These are phyloP conservation scores for Fusarium secorum DNA, from an alignment of 2,329 filamentous ascomycete species.

Conservation along the genomic window DNA sequence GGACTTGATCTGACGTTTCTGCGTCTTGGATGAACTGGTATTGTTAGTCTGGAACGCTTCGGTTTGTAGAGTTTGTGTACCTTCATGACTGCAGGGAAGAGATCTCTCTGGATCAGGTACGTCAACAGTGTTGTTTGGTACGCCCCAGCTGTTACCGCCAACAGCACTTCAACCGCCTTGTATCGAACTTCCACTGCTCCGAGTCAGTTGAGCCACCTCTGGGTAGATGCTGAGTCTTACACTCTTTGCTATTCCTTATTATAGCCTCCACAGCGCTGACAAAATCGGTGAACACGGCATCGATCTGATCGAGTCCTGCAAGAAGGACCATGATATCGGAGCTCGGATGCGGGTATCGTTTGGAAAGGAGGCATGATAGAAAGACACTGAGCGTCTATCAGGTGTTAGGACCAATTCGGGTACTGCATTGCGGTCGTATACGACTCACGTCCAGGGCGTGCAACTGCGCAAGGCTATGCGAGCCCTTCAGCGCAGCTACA, in stretches of 20 bases:
- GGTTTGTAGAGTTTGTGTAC: slow-evolving; percentile 54
- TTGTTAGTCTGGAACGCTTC: not conserved
- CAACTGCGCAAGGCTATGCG: slow-evolving; percentile 68
- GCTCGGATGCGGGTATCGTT: slow-evolving; percentile 93
- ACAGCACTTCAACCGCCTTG: slow-evolving; percentile 81
- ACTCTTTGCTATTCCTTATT: slow-evolving; percentile 76
- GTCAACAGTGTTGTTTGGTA: slow-evolving; percentile 94
- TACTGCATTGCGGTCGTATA: slow-evolving; percentile 45
- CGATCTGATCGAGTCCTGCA: slow-evolving; percentile 87
- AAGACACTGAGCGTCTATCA: slow-evolving; percentile 86
- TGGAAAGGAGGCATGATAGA: slow-evolving; percentile 80
- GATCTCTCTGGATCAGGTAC: slow-evolving; percentile 92
- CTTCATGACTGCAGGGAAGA: slow-evolving; percentile 96
- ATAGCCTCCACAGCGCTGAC: slow-evolving; percentile 82
- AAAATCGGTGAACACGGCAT: slow-evolving; percentile 87
- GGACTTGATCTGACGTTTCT: slow-evolving; percentile 67
- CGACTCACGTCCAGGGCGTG: slow-evolving; percentile 83
- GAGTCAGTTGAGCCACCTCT: slow-evolving; percentile 37
- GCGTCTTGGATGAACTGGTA: slow-evolving; percentile 81
- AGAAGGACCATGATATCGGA: slow-evolving; percentile 93
- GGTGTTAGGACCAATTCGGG: slow-evolving; percentile 31
- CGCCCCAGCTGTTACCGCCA: slow-evolving; percentile 89
- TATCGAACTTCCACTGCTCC: slow-evolving; percentile 74
- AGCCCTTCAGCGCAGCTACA: slow-evolving; percentile 71
- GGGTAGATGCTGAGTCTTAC: slow-evolving; percentile 56